Percentiles rank a stretch among this genome's conserved stretches.
These are phyloP conservation scores for Larix sibirica DNA, from an alignment of 83 land plant species.

Conservation along the genomic window DNA sequence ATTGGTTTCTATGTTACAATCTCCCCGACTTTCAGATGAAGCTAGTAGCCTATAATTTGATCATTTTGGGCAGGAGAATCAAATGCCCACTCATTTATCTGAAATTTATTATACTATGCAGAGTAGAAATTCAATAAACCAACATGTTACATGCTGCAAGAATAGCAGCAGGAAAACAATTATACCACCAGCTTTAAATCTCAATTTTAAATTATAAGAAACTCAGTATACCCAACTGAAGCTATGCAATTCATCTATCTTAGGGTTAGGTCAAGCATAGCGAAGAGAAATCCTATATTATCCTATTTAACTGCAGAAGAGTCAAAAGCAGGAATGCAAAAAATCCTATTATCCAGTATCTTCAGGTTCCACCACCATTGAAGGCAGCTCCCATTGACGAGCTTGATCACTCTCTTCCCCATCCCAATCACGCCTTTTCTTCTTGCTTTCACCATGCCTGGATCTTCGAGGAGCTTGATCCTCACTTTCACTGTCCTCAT, in stretches of 20 bases:
- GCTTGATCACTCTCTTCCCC: conserved; percentile 42
- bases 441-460: conserved; percentile 90
- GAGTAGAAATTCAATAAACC: background rate
- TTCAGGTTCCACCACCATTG: conserved; percentile 8
- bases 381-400: conserved; percentile 24
- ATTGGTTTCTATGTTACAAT: conserved; percentile 12
- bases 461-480: conserved; percentile 96
- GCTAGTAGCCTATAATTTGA: background rate
- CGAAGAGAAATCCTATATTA: background rate
- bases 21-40: background rate
- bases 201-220: conserved; percentile 9
- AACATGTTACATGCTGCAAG: conserved; percentile 8
- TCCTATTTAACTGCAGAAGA: conserved; percentile 10
- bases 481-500: conserved; percentile 95
- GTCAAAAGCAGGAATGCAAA: background rate
- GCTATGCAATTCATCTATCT: conserved; percentile 2
- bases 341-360: conserved; percentile 7
- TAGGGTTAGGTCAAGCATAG: background rate
- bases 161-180: background rate
- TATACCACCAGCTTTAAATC: conserved; percentile 7
- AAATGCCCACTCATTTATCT: background rate
- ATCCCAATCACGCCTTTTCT: conserved; percentile 51
- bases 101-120: background rate
- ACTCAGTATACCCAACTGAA: conserved; percentile 6
- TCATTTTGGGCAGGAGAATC: conserved; percentile 9